Percentiles rank a stretch among this genome's conserved stretches.
Evolutionary conservation across 345 rosid species (phyloP).

Genomic region (Streptanthus diversifolius): DNA sequence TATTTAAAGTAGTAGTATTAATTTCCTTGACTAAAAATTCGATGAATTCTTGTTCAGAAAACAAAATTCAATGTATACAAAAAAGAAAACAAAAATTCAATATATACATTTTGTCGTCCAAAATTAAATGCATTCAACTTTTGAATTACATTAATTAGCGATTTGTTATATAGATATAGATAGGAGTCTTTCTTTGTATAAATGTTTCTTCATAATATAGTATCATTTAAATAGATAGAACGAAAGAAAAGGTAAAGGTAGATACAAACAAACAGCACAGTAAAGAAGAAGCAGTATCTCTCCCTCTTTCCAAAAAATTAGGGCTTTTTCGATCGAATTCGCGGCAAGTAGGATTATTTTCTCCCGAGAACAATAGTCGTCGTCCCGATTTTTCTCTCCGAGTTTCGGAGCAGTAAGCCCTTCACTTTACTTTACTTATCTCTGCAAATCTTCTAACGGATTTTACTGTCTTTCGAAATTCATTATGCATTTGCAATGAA

Average conservation of each 20-base stretch:
- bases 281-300: background rate
- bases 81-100: too few species aligned
- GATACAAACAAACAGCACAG: background rate
- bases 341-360: slow-evolving; percentile 18
- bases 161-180: background rate
- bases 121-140: slow-evolving; percentile 16
- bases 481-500: slow-evolving; percentile 2
- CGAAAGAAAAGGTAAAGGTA: background rate
- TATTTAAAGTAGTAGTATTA: background rate
- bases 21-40: background rate
- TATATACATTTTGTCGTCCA: too few species aligned
- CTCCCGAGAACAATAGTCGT: slow-evolving; percentile 19
- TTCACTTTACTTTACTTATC: slow-evolving; percentile 16
- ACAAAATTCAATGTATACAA: background rate
- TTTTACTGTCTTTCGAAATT: background rate
- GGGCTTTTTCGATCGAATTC: slow-evolving; percentile 24
- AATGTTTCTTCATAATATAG: background rate
- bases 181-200: background rate
- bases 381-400: slow-evolving; percentile 12
- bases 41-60: background rate
- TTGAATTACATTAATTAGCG: background rate
- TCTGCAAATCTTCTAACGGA: background rate
- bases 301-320: slow-evolving; percentile 18
- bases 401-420: slow-evolving; percentile 18
- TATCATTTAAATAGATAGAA: background rate